Conservation (phyloP, 768 basidiomycete genomes). For the Podaxis pistillaris region DNA sequence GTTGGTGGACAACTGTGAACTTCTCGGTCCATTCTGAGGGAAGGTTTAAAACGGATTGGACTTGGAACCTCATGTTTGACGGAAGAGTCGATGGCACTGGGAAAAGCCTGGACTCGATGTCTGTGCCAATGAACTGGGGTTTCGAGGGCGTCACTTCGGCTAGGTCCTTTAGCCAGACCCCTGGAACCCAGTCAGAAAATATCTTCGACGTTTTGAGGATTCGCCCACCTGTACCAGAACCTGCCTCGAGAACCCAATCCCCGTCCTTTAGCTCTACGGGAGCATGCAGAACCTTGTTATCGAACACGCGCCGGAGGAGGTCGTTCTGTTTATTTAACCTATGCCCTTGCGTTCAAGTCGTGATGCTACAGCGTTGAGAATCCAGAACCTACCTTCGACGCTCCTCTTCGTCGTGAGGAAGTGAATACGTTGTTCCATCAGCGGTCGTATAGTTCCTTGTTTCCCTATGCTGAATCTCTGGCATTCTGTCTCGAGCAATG, state of each 20-base stretch:
- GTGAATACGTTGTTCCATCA: background rate
- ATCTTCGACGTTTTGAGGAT: background rate
- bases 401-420: conserved; percentile 9
- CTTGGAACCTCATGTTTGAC: background rate
- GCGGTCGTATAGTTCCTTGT: background rate
- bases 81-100: conserved; percentile 4
- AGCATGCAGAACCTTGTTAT: conserved; percentile 2
- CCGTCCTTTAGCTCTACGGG: background rate
- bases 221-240: conserved; percentile 3
- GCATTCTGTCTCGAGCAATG: background rate
- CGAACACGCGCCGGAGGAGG: background rate
- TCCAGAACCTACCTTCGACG: conserved; percentile 1
- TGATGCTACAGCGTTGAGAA: background rate
- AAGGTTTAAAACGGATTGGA: conserved; percentile 7
- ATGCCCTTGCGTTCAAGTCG: background rate
- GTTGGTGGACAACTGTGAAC: conserved; percentile 12
- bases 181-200: background rate
- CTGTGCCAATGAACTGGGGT: conserved; percentile 1
- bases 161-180: conserved; percentile 2
- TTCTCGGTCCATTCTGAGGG: conserved; percentile 11
- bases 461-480: background rate
- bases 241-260: conserved; percentile 9
- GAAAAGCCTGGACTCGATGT: conserved; percentile 7
- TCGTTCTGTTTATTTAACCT: conserved; percentile 4
- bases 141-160: background rate